Evolutionary conservation across 768 basidiomycete genomes (phyloP), one percentile per base, ranked within the genome.

Genomic region (Amanita brunnescens): DNA sequence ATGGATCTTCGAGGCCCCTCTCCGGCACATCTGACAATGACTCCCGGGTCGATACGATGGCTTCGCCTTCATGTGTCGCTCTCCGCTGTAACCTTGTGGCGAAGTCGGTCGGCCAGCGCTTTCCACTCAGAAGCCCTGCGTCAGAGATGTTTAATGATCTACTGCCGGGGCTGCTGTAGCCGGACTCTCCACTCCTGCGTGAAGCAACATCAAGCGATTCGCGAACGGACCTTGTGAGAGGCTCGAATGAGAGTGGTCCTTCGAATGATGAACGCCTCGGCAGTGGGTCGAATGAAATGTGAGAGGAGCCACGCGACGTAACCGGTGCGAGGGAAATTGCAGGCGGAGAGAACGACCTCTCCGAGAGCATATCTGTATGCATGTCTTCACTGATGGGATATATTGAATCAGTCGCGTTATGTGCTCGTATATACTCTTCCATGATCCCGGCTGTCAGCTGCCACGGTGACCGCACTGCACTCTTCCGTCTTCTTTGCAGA

Each of bases 391-490:
- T 59, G 37, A 59, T 57, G 5, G 57, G 42, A 47, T 50, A 54
- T 13, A 55, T 58, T 34, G 53, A 29, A 37, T 43, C 55, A 29
- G 64, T 59, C 13, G 7, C 61, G 6, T 57, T 49, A 49, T 71
- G 73, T 4, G 71, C 67, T 55, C 73, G 76, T 18, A 75, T 52
- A 58, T 79, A 87, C 61, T 87, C 80, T 62, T 88, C 83, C 54
- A 83, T 70, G 10, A 85, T 76, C 47, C 84, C 67, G 2, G 87
- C 86, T 7, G 86, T 80, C 43, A 88, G 60, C 61, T 81, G 71
- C 81, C 84, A 82, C 3, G 74, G 75, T 35, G 75, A 71, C 37
- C 77, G 72, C 23, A 56, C 54, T 32, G 58, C 55, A 44, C 60
- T 68, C 40, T 64, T 64, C 48, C 62, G 72, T 54, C 70, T 79